Conservation (phyloP, 345 rosid species). For the Melaleuca quinquenervia region DNA sequence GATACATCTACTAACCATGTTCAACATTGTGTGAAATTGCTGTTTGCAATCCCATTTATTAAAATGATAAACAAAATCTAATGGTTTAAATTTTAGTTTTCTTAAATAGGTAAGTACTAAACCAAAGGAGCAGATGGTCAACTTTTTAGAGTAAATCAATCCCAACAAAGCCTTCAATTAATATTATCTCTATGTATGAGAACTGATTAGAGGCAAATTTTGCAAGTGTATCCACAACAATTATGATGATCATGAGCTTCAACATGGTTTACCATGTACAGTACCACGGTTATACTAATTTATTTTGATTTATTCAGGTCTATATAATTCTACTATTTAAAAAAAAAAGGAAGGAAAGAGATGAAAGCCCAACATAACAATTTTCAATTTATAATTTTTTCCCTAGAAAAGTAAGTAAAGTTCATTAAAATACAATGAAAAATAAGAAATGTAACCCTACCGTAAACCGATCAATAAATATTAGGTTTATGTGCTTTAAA, state of each 20-base stretch:
- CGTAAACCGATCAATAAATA: neutral
- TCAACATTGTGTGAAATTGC: neutral
- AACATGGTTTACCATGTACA: neutral
- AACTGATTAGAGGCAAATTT: neutral
- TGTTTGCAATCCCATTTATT: neutral
- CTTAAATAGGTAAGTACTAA: neutral
- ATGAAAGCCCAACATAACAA: neutral
- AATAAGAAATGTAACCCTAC: neutral
- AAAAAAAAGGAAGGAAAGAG: too few species aligned
- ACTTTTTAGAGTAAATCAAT: neutral
- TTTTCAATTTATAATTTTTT: too few species aligned
- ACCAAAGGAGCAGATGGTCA: neutral
- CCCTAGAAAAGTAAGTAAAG: neutral
- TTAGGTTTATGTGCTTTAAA: too few species aligned
- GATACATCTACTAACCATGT: neutral
- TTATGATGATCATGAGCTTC: neutral
- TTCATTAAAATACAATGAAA: neutral
- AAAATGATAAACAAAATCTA: neutral
- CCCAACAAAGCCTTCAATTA: neutral
- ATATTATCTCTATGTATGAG: neutral
- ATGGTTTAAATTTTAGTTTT: neutral
- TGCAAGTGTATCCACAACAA: neutral
- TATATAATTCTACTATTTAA: too few species aligned
- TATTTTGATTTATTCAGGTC: neutral
- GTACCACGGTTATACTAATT: neutral